Evolutionary conservation across 495 filamentous ascomycete genomes (phyloP).

Genomic region (Cercophora scortea): DNA sequence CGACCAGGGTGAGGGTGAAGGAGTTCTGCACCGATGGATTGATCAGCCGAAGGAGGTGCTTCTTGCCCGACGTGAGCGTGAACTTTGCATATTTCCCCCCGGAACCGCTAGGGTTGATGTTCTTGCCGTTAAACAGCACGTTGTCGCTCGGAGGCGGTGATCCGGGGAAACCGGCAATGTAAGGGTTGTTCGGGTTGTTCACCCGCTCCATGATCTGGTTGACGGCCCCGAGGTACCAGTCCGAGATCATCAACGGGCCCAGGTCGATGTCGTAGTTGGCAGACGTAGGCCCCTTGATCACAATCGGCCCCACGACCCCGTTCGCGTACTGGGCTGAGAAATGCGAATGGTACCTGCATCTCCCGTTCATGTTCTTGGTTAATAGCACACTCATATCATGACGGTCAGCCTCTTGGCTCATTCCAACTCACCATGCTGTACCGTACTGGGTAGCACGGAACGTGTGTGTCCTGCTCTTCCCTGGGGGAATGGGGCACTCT

Average conservation of each 20-base stretch:
- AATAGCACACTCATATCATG: no score
- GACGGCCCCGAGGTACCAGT: constrained; percentile 33
- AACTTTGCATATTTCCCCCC: constrained; percentile 22
- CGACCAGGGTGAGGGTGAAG: constrained; percentile 42
- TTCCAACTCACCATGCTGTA: constrained; percentile 16
- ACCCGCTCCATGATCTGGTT: constrained; percentile 11
- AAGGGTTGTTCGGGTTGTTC: constrained; percentile 17
- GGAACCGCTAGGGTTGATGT: constrained; percentile 24
- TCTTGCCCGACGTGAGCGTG: constrained; percentile 29
- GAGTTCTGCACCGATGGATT: constrained; percentile 43
- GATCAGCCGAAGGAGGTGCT: constrained; percentile 45
- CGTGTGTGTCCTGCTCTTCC: constrained; percentile 32
- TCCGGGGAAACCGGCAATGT: constrained; percentile 23
- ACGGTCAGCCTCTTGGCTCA: no score
- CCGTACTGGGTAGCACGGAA: constrained; percentile 46
- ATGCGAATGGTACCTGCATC: constrained; percentile 45
- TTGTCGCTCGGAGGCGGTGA: constrained; percentile 23
- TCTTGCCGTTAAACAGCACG: constrained; percentile 33
- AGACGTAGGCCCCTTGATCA: constrained; percentile 48
- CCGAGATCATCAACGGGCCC: constrained; percentile 33
- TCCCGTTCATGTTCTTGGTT: no score
- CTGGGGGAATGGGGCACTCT: constrained; percentile 44
- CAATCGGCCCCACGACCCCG: constrained; percentile 41
- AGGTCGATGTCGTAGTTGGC: constrained; percentile 46
- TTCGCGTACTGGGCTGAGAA: constrained; percentile 47